Conservation (phyloP, 1,284 basidiomycete genomes). For the Trichosporon coremiiforme region DNA sequence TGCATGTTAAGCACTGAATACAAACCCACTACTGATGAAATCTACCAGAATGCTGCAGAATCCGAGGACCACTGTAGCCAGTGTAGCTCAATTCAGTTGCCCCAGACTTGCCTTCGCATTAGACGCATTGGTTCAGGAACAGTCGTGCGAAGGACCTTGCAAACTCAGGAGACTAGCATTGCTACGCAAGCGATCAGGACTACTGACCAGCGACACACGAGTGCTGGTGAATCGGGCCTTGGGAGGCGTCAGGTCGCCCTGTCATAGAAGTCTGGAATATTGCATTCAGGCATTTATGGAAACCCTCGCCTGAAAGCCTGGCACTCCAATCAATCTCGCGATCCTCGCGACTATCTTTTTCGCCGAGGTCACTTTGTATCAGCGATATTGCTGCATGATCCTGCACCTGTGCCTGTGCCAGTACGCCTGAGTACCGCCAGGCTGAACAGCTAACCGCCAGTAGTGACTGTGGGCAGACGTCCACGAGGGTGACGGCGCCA, state of each 20-base stretch:
- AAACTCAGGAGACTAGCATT: neutral
- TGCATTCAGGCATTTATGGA: neutral
- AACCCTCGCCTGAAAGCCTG: neutral
- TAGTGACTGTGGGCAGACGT: neutral
- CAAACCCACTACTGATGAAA: neutral
- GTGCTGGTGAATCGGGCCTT: neutral
- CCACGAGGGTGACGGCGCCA: neutral
- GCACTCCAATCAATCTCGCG: neutral
- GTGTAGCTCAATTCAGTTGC: neutral
- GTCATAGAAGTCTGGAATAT: neutral
- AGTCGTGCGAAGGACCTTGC: neutral
- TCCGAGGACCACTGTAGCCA: neutral
- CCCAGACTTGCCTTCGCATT: neutral
- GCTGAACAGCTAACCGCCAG: neutral
- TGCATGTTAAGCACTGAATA: neutral
- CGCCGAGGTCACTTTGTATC: conserved; percentile 6
- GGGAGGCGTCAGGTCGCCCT: neutral
- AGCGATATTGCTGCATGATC: neutral
- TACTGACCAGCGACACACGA: neutral
- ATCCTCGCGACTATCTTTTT: neutral
- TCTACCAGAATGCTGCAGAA: neutral
- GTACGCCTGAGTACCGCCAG: too few species aligned
- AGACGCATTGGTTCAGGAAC: neutral
- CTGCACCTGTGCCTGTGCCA: neutral
- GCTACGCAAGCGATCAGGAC: neutral